phyloP scores from a whole-genome alignment of 805 yeast genomes.

The Yamadazyma philogaea region DNA sequence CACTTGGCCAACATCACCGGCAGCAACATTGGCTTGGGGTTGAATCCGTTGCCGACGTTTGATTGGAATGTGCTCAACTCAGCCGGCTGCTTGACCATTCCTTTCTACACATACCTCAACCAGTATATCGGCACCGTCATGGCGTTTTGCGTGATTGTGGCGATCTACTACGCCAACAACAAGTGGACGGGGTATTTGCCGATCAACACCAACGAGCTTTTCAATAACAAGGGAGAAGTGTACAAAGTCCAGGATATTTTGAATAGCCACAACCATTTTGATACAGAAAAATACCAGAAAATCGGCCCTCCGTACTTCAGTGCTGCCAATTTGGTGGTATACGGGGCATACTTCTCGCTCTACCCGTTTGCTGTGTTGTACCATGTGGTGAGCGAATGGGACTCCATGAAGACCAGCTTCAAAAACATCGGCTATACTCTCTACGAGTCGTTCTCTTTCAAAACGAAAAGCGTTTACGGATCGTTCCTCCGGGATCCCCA shows the following conservation, averaged over 20 bases:
- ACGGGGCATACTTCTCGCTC: conserved; percentile 55
- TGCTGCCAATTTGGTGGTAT: conserved; percentile 58
- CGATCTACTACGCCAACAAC: conserved; percentile 45
- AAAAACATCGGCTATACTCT: conserved; percentile 27
- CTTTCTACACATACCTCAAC: conserved; percentile 42
- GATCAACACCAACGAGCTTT: conserved; percentile 49
- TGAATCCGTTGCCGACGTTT: conserved; percentile 41
- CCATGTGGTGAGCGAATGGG: conserved; percentile 46
- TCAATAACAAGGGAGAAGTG: conserved; percentile 48
- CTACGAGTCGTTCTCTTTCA: conserved; percentile 21
- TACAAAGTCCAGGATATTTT: conserved; percentile 49
- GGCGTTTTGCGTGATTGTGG: conserved; percentile 31
- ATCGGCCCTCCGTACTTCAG: conserved; percentile 66
- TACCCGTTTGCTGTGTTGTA: conserved; percentile 56
- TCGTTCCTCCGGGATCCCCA: conserved; percentile 47
- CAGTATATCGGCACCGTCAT: conserved; percentile 35
- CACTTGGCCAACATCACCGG: conserved; percentile 41
- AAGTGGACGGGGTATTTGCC: conserved; percentile 52
- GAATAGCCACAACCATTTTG: conserved; percentile 42
- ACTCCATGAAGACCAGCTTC: conserved; percentile 38
- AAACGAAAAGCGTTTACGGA: conserved; percentile 19
- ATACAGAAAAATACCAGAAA: conserved; percentile 43
- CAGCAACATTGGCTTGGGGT: conserved; percentile 35
- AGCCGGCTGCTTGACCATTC: conserved; percentile 39
- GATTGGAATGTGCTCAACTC: conserved; percentile 43